Base-by-base conservation (phyloP, 225 moss, liverwort and hornwort genomes). In the Sphagnum contortum region DNA sequence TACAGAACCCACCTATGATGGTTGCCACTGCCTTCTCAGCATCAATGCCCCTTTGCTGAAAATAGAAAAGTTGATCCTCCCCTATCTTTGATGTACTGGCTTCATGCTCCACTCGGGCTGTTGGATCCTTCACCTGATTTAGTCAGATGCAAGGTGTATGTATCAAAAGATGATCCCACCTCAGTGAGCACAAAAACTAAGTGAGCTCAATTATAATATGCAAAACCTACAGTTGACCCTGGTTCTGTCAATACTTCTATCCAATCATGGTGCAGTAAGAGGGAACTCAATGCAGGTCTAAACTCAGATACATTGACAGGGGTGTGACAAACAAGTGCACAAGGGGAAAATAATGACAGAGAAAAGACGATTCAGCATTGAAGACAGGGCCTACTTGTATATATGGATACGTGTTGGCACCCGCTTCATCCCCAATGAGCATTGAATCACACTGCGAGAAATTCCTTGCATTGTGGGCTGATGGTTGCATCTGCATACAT, bases 21-120 rank as follows among this genome's bases (percentile, higher is more conserved):
- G 94, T 86, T 12, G 91, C 94, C 68, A 91, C 94, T 12, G 94
- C 94, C 63, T 78, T 89, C 73, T 94, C 94, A 29, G 91, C 75
- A 66, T 94, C 91, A 60, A 94, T 84, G 44, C 94, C 94, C 74
- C 94, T 79, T 80, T 94, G 94, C 62, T 91, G 87, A 66, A 94
- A 94, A 60, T 94, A 94, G 67, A 94, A 94, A 14, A 94, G 76
- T 73, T 94, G 94, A 60, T 94, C 94, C 72, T 94, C 94, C 58
- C 94, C 89, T 57, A 94, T 94, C 73, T 94, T 94, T 59, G 94
- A 94, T 8, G 94, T 94, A 75, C 94, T 94, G 8, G 94, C 94
- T 84, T 94, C 94, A 58, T 94, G 94, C 72, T 94, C 94, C 70
- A 94, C 94, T 44, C 91, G 78, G 2, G 94, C 94, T 61, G 94